Conservation (phyloP, 495 filamentous ascomycete genomes). For the Penicillium simplicissimum region DNA sequence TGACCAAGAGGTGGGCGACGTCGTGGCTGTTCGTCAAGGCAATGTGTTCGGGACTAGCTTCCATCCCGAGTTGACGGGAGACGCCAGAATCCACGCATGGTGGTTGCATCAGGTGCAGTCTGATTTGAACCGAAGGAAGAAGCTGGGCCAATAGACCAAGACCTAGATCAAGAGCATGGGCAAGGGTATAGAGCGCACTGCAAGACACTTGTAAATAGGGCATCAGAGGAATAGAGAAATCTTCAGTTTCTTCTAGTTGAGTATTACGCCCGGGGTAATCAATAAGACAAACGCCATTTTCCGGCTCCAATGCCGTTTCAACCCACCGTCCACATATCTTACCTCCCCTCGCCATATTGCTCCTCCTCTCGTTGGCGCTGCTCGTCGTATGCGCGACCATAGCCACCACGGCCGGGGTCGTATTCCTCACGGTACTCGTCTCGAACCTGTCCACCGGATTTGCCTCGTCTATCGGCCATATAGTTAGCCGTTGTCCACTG, state of each 20-base stretch:
- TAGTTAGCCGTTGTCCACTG: background rate
- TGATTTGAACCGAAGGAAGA: constrained; percentile 33
- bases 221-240: constrained; percentile 28
- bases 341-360: constrained; percentile 54
- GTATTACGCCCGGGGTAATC: constrained; percentile 11
- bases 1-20: constrained; percentile 65
- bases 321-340: constrained; percentile 13
- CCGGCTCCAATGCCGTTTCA: constrained; percentile 22
- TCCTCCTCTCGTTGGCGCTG: constrained; percentile 60
- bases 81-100: constrained; percentile 89
- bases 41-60: constrained; percentile 98
- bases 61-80: constrained; percentile 90
- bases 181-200: constrained; percentile 13
- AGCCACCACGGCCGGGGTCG: constrained; percentile 90
- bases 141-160: constrained; percentile 26
- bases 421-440: constrained; percentile 97
- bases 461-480: constrained; percentile 59
- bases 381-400: constrained; percentile 66
- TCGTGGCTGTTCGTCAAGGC: constrained; percentile 87
- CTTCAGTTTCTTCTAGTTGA: constrained; percentile 26
- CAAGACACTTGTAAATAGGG: constrained; percentile 32
- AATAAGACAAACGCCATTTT: constrained; percentile 41
- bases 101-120: constrained; percentile 76
- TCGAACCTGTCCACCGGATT: constrained; percentile 93
- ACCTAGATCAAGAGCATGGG: background rate